Evolutionary conservation across 176 grass and related monocot genomes (phyloP), one percentile per base, ranked within the genome.

Genomic region (Zizania latifolia): DNA sequence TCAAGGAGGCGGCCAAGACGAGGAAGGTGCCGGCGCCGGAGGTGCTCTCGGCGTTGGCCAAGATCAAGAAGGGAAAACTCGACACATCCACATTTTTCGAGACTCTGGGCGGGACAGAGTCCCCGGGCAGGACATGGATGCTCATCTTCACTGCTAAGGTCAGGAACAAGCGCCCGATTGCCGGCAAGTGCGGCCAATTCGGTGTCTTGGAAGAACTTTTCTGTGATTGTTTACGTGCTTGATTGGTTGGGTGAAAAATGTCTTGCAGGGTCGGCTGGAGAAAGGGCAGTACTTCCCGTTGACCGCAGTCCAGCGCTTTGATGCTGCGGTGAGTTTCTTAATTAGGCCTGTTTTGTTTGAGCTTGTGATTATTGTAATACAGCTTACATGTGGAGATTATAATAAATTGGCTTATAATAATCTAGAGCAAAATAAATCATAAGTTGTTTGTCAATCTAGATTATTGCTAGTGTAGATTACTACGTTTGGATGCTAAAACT

Each of bases 111-210:
- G 94, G 94, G 34, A 89, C 86, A 0, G 81, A 89, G 81, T 93
- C 94, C 2, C 94, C 94, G 0, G 94, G 94, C 50, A 92, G 86
- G 83, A 97, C 94, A 43, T 97, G 94, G 94, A 97, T 97, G 94
- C 94, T 97, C 71, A 86, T 97, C 76, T 97, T 97, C 84, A 97
- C 90, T 35, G 88, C 84, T 11, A 83, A 97, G 87, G 93, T 86
- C 54, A 38, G 32, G 37, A 58, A 15, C 31, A 40, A 34, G 36
- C 15, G n/a, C 38, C 46, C 28, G 11, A 68, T 27, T 27, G 13
- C 11, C 29, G 31, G 33, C 4, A 17, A 16, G 28, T 8, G 3
- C 61, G 12, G 6, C 1, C 16, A 45, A 46, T 55, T 62, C 16
- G 12, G 0, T n/a, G 10, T 4, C 1, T 9, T 15, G 40, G 1